Evolutionary conservation across 1,284 basidiomycete species (phyloP), one percentile per base, ranked within the genome.

Genomic region (Irpex lacteus): DNA sequence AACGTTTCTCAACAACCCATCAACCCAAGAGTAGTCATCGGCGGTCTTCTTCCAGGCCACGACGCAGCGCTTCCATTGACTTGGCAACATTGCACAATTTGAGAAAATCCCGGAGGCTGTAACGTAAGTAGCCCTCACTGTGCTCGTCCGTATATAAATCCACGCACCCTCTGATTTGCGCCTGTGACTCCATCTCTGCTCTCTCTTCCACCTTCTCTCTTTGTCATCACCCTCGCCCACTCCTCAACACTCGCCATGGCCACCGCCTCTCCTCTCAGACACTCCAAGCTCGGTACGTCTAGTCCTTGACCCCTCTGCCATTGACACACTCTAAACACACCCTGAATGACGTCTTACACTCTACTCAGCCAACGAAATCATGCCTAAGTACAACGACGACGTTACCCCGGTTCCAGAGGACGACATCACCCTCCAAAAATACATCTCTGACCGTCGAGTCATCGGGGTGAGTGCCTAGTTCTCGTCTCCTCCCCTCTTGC

Each of bases 381-480:
- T 65, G 61, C 18, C 50, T 32, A 56, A 56, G 34, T 56, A 56
- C 54, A 8, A 56, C 19, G 69, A 70, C 53, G 68, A 70, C 71
- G 77, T 83, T 63, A 86, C 88, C 0, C 88, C 89, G 59, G 78
- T 86, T 72, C 88, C 88, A 60, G 82, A 85, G 60, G 88, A 91
- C 75, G 78, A 81, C 61, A 79, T 81, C 59, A 82, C 85, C 66
- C 82, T 90, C 70, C 81, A 86, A 71, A 80, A 85, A 69, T 90
- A 89, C 80, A 88, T 91, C 76, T 86, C 88, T 74, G 90, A 92
- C 76, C 81, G 87, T 64, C 85, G 90, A 64, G 91, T 92, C 76
- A 82, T 90, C 63, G 89, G 89, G 61, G 90, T 91, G 81, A 65
- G 85, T 80, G n/a, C 60, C 59, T 3, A 47, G n/a, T 47, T 26